Conservation (phyloP, 768 basidiomycete species). For the Lepiota brunneoincarnata region DNA sequence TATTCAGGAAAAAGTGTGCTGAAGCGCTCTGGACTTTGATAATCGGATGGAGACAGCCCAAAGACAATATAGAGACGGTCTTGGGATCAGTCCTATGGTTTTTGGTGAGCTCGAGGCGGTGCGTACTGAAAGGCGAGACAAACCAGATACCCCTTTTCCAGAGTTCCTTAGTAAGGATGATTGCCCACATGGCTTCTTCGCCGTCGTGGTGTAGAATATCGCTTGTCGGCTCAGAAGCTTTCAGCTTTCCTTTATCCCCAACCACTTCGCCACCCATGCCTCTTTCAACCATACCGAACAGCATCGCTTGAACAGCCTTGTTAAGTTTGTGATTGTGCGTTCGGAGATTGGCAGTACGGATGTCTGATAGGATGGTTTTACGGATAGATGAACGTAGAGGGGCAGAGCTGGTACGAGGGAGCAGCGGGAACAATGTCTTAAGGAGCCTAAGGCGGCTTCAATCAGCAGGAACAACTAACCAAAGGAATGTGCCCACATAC, state of each 20-base stretch:
- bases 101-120: constrained; percentile 2
- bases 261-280: constrained; percentile 81
- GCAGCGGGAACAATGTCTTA: constrained; percentile 88
- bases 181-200: constrained; percentile 97
- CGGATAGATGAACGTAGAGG: constrained; percentile 83
- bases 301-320: constrained; percentile 90
- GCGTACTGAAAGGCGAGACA: constrained; percentile 13
- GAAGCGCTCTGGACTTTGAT: constrained; percentile 94
- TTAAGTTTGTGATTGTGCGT: constrained; percentile 96
- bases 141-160: constrained; percentile 94
- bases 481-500: constrained; percentile 45
- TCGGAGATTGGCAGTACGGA: constrained; percentile 84
- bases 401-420: constrained; percentile 90
- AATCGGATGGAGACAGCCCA: constrained; percentile 92
- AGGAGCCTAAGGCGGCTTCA: constrained; percentile 59
- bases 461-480: constrained; percentile 1
- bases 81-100: constrained; percentile 78
- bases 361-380: constrained; percentile 90
- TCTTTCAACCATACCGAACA: constrained; percentile 94
- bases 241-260: constrained; percentile 81
- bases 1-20: constrained; percentile 95
- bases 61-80: constrained; percentile 85
- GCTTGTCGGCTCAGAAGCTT: constrained; percentile 34
- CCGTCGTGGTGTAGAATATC: constrained; percentile 45
- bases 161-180: constrained; percentile 88